Base-by-base conservation (phyloP, 352 stramenopile species). In the Phytophthora megakarya region DNA sequence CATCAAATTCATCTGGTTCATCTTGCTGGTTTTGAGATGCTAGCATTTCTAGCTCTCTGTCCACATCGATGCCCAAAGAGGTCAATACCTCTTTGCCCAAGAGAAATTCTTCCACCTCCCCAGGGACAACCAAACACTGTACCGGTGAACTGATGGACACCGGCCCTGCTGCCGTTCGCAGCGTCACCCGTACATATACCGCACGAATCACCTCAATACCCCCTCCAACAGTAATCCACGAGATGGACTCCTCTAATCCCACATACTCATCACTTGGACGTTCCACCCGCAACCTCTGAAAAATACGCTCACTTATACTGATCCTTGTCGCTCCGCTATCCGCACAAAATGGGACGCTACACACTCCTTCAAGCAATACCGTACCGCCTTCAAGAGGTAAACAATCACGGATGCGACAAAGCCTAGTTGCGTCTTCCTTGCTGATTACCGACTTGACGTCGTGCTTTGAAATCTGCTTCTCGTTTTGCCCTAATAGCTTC, bases 241-340 rank as follows among this genome's bases (percentile, higher is more conserved):
- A 12, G 35, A 56, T 56, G 19, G 39, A 28, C 15, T 23, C 23
- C 30, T 44, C 28, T 19, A 60, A 45, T 19, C 50, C 51, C 37
- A 60, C 51, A n/a, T 22, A 19, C 16, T 51, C 28, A n/a, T n/a
- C n/a, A n/a, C n/a, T n/a, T n/a, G n/a, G n/a, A n/a, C n/a, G n/a
- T n/a, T n/a, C n/a, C n/a, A n/a, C n/a, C n/a, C n/a, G n/a, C n/a
- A n/a, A n/a, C 45, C 9, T n/a, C n/a, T n/a, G n/a, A 52, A 39
- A 61, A 6, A 61, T 16, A 61, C 52, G 13, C 5, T 51, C 52
- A 45, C 52, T 52, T 21, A 61, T 52, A 35, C 52, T 38, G 6
- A 30, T 46, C 40, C 28, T 23, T 10, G 25, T 50, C 3, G 53
- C 53, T 16, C 53, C 21, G 6, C 53, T 61, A 37, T 61, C 42